Evolutionary conservation across 345 rosid species (phyloP), one percentile per base, ranked within the genome.

Genomic region (Eutrema heterophyllum): DNA sequence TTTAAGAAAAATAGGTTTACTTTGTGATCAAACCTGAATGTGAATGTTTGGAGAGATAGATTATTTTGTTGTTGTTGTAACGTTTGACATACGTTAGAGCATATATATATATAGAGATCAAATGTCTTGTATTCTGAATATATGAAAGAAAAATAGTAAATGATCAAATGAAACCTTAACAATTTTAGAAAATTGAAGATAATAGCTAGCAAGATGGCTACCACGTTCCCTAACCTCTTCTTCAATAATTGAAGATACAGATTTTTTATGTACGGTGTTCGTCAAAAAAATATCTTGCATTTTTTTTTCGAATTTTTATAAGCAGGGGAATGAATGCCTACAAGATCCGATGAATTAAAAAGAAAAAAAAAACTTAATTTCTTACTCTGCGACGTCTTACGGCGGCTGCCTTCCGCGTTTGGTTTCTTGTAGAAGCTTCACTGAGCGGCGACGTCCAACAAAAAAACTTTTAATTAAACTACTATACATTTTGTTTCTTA

Each of bases 331-430:
- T 29, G 45, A n/a, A n/a, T n/a, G 52, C 50, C 51, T 14, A 27
- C 40, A 1, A 45, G 41, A 65, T 46, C 43, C 57, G 21, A 35
- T 4, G 35, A 5, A 57, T 56, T 5, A n/a, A 49, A 65, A 30
- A 3, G 10, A 44, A 13, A 41, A 1, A 41, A 1, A 32, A 15
- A 36, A 9, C 33, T 30, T 30, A 30, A 30, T 5, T 30, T 30
- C 6, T 30, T 5, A 30, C 33, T 1, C 24, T 21, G 24, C 79
- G 46, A 65, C 86, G 2, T 18, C 35, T n/a, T 86, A 77, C 6
- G 75, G 91, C 45, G 27, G 79, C 43, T 93, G 98, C 86, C 87
- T 93, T 43, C 90, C 89, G 2, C 89, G 93, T 73, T 83, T 89
- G 74, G 71, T 82, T 39, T 76, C 91, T 9, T 78, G 85, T 72